Evolutionary conservation across 1,139 yeast genomes (phyloP), one percentile per base, ranked within the genome.

Genomic region (Debaryomyces sp.): DNA sequence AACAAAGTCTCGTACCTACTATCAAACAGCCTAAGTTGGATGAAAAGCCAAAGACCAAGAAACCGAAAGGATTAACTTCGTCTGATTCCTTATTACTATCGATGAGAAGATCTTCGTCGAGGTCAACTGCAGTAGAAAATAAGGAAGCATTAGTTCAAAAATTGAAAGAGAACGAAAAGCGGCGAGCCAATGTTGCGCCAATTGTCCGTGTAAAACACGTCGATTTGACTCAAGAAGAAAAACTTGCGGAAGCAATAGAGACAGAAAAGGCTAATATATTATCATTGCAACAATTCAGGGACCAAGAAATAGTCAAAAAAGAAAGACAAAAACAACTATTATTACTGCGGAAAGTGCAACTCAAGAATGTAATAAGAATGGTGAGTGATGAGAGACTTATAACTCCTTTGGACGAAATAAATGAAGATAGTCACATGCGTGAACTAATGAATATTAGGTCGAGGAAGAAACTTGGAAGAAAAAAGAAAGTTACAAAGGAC

Each of bases 221-320:
- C 13, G 84, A 80, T 54, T 63, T 88, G 63, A 91, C 99, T 0
- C 96, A 94, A 59, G 96, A 87, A 53, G 96, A 94, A 62, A 76
- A 92, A 50, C 70, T 94, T 45, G 86, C 80, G 10, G 96, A 91
- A 61, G 98, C 99, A 0, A 75, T 84, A 41, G 88, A 86, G 56
- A 95, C 98, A 0, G 99, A 94, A 64, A 78, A 80, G 61, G 78
- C 80, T 44, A 94, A 95, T 64, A 70, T 84, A 4, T 74, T 82
- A 27, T 87, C 97, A 3, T 73, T 94, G 54, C 83, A 88, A 52
- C 76, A 79, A 59, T 92, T 89, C 60, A 82, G 86, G 58, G 95
- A 92, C 58, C 94, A 89, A 63, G 99, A 94, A 64, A 75, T 87
- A 41, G 86, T 84, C 41, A 87, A 89, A 60, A 90, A 89, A 64